Conservation (phyloP, 805 yeast species). For the Starmera dryadoides region DNA sequence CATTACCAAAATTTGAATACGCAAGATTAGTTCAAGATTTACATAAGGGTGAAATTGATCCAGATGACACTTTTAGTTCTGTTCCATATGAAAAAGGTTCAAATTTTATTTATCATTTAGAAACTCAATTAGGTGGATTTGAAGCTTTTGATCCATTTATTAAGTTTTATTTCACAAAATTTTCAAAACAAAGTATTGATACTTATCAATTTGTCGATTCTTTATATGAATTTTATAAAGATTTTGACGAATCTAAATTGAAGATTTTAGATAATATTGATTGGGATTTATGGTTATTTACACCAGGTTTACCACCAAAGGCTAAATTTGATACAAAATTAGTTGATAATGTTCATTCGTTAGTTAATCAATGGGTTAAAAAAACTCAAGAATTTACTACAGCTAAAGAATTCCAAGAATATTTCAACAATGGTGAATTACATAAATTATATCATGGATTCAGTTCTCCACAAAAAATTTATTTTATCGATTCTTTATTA, state of each 20-base stretch:
- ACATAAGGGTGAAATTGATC: conserved; percentile 57
- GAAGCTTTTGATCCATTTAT: conserved; percentile 71
- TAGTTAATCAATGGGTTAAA: conserved; percentile 58
- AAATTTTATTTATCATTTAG: conserved; percentile 69
- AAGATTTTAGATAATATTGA: conserved; percentile 60
- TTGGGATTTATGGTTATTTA: conserved; percentile 79
- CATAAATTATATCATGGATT: conserved; percentile 39
- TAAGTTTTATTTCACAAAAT: conserved; percentile 66
- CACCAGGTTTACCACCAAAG: conserved; percentile 85
- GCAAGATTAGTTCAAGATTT: conserved; percentile 66
- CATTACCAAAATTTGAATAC: conserved; percentile 53
- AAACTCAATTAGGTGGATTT: conserved; percentile 57
- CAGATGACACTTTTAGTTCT: conserved; percentile 82
- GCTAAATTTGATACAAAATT: conserved; percentile 74
- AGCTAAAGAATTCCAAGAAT: conserved; percentile 8
- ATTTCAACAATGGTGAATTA: conserved; percentile 12
- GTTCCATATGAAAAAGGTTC: conserved; percentile 93
- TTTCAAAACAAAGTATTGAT: conserved; percentile 65
- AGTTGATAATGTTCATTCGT: conserved; percentile 61
- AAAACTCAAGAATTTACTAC: conserved; percentile 9
- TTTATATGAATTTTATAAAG: conserved; percentile 55
- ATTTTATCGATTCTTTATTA: conserved; percentile 65
- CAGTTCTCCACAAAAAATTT: conserved; percentile 70
- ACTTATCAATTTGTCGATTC: conserved; percentile 75
- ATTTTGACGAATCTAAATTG: conserved; percentile 31